Evolutionary conservation across 225 moss, liverwort and hornwort species (phyloP).

Genomic region (Asterella californica): DNA sequence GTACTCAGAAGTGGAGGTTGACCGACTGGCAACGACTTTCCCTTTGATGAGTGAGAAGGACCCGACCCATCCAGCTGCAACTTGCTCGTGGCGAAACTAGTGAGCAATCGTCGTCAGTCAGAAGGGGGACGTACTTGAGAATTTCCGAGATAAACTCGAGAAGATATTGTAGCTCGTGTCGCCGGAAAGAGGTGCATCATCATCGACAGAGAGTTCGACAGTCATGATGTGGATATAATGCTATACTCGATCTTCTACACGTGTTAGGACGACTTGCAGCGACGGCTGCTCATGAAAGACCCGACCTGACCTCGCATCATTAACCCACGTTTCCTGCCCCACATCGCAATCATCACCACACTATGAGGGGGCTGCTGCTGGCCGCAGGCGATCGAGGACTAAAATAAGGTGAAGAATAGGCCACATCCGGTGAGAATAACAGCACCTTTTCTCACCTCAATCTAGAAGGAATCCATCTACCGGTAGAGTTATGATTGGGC

Average conservation of each 20-base stretch:
- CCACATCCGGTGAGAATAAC: not conserved
- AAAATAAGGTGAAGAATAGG: not conserved
- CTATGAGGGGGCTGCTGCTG: too few species aligned
- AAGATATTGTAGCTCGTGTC: not conserved
- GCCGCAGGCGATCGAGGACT: not conserved
- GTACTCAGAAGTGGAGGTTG: not conserved
- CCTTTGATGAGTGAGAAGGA: too few species aligned
- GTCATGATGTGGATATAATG: not conserved
- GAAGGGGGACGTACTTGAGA: not conserved
- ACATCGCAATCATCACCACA: not conserved
- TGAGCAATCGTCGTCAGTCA: not conserved
- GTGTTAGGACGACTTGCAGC: not conserved
- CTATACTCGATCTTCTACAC: not conserved
- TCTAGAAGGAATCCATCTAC: not conserved
- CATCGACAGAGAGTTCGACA: not conserved
- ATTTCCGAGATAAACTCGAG: not conserved
- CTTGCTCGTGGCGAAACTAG: not conserved
- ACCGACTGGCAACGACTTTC: not conserved
- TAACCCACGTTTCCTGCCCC: not conserved
- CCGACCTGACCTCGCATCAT: not conserved
- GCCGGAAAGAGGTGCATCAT: conserved; percentile 1
- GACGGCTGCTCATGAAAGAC: not conserved
- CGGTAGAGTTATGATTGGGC: not conserved
- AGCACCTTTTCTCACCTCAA: not conserved
- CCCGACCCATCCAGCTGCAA: not conserved